Evolutionary conservation across 768 basidiomycete genomes (phyloP).

Genomic region (Boletus eberwhitei): DNA sequence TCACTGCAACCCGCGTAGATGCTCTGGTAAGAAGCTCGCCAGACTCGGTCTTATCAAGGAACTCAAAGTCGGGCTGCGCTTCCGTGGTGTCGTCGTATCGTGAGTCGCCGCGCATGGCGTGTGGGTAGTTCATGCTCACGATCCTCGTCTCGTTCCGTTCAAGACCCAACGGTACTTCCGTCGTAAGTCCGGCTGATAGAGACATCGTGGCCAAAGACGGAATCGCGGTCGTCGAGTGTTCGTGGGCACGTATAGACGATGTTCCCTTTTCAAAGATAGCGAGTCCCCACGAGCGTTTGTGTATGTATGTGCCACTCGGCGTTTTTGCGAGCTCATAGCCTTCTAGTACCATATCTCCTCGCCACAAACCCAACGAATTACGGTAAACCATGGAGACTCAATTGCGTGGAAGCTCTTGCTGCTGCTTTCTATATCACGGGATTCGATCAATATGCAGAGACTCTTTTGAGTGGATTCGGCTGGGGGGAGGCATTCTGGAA

Average conservation of each 20-base stretch:
- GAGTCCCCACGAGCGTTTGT: conserved; percentile 85
- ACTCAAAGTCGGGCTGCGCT: conserved; percentile 79
- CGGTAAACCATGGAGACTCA: conserved; percentile 94
- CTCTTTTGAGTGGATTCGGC: conserved; percentile 75
- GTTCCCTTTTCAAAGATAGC: conserved; percentile 93
- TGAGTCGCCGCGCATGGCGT: conserved; percentile 40
- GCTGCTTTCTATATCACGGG: conserved; percentile 95
- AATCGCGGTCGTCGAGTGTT: conserved; percentile 97
- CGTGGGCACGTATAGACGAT: conserved; percentile 94
- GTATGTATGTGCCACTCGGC: conserved; percentile 46
- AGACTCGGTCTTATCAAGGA: conserved; percentile 82
- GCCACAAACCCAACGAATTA: conserved; percentile 98
- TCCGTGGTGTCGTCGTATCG: conserved; percentile 93
- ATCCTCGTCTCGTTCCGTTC: not conserved
- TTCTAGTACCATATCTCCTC: conserved; percentile 85
- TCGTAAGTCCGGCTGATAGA: conserved; percentile 82
- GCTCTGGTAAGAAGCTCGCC: conserved; percentile 87
- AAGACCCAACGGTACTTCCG: conserved; percentile 79
- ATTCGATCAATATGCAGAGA: conserved; percentile 76
- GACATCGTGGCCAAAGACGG: conserved; percentile 71
- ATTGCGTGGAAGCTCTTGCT: conserved; percentile 92
- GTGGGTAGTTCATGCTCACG: not conserved
- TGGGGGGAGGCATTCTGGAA: conserved; percentile 89
- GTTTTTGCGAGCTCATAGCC: not conserved
- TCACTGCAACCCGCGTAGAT: conserved; percentile 90